Evolutionary conservation across 2,329 filamentous ascomycete species (phyloP).

Genomic region (Diplodia seriata): DNA sequence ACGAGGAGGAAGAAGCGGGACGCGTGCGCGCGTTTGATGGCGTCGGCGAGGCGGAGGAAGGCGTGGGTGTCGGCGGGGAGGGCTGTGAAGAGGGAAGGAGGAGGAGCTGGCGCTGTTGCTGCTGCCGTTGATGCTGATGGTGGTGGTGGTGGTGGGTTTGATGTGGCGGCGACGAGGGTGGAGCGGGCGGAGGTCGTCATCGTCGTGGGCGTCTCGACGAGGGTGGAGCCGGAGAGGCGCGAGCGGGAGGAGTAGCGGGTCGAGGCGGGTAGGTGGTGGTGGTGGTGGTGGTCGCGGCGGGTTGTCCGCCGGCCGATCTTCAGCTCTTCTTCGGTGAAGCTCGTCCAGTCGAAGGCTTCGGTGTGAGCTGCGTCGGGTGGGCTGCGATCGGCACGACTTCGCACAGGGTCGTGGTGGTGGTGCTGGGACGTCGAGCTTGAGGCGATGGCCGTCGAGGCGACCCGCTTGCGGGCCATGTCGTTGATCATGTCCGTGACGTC

Average conservation of each 20-base stretch:
- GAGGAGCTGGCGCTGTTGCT: neutral
- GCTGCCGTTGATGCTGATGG: too few relatives aligned
- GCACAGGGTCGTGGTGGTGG: neutral
- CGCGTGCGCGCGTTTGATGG: neutral
- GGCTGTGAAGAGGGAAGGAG: neutral
- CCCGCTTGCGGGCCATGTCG: neutral
- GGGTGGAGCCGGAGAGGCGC: slow-evolving; percentile 22
- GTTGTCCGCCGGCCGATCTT: neutral
- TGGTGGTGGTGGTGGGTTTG: neutral
- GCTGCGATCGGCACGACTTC: neutral
- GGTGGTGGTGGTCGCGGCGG: neutral
- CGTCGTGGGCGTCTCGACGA: neutral
- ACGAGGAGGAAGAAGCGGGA: slow-evolving; percentile 9
- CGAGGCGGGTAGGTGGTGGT: neutral
- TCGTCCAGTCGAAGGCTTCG: slow-evolving; percentile 12
- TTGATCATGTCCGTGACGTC: slow-evolving; percentile 15
- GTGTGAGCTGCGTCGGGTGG: neutral
- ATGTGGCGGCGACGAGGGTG: neutral
- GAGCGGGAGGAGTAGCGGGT: neutral
- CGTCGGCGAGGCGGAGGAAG: slow-evolving; percentile 19
- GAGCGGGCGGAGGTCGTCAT: neutral
- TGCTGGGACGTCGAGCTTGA: neutral
- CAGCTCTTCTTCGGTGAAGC: slow-evolving; percentile 5
- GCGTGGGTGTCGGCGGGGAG: neutral
- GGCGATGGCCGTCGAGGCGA: neutral